Conservation (phyloP, 139 green algal species). For the Tetradesmus obliquus region DNA sequence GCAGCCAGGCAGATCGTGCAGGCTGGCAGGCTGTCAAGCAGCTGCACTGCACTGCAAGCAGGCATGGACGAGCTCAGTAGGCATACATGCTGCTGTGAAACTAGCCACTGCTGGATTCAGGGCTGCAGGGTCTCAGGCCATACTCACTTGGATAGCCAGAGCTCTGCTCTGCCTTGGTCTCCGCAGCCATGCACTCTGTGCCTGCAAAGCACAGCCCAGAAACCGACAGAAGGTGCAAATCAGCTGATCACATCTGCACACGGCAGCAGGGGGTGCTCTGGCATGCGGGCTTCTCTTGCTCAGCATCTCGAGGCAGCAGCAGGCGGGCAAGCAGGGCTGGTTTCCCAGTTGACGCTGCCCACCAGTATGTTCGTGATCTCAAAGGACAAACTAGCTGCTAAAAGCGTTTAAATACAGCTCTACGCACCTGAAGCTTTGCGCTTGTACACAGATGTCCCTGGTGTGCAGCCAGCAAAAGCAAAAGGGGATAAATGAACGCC, state of each 20-base stretch:
- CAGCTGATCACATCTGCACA: neutral
- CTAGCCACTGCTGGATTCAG: neutral
- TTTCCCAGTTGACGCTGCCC: neutral
- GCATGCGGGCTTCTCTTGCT: neutral
- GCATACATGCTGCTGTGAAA: neutral
- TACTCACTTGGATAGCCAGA: neutral
- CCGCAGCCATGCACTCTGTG: neutral
- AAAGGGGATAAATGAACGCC: neutral
- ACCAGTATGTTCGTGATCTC: too few relatives aligned
- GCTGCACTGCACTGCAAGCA: neutral
- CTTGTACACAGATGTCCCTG: conserved; percentile 1
- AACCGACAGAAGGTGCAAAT: neutral
- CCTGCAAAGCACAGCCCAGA: neutral
- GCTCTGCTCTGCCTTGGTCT: neutral
- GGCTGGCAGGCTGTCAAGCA: neutral
- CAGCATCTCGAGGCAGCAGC: conserved; percentile 1
- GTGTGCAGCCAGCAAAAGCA: neutral
- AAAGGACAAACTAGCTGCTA: neutral
- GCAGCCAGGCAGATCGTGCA: neutral
- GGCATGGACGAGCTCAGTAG: neutral
- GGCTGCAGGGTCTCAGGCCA: neutral
- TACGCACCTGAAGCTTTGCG: neutral
- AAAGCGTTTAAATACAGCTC: neutral
- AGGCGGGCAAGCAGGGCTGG: neutral
- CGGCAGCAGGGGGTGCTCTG: neutral